phyloP scores from a whole-genome alignment of 768 basidiomycete species.

The Gautieria morchelliformis region DNA sequence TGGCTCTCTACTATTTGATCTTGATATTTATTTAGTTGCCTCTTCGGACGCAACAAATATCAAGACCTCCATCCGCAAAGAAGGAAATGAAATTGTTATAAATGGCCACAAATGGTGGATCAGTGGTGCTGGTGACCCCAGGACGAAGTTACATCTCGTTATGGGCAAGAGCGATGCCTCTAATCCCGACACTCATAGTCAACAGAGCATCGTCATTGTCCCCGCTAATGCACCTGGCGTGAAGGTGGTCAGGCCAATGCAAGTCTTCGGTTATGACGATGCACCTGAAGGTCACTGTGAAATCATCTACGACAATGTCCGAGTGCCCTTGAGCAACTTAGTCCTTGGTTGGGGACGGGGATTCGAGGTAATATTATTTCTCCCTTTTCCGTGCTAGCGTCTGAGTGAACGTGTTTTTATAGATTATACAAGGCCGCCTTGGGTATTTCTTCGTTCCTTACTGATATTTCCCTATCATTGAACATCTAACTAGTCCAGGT shows the following conservation, averaged over 20 bases:
- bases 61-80: conserved; percentile 71
- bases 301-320: conserved; percentile 88
- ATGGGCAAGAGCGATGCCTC: conserved; percentile 90
- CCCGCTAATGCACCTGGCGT: conserved; percentile 82
- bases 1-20: background rate
- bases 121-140: conserved; percentile 90
- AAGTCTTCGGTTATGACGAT: conserved; percentile 89
- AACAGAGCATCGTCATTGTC: conserved; percentile 95
- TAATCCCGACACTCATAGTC: conserved; percentile 65
- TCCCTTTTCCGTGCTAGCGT: background rate
- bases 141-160: conserved; percentile 82
- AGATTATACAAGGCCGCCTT: conserved; percentile 92
- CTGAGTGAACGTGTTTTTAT: background rate
- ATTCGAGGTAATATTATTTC: conserved; percentile 59
- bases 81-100: conserved; percentile 83
- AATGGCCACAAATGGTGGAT: conserved; percentile 99
- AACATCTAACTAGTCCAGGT: conserved; percentile 53
- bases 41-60: conserved; percentile 96
- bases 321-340: conserved; percentile 74
- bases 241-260: conserved; percentile 84
- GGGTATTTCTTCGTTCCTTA: conserved; percentile 43
- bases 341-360: conserved; percentile 91
- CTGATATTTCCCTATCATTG: background rate
- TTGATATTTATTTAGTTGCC: conserved; percentile 44
- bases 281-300: conserved; percentile 97